Conservation (phyloP, 495 filamentous ascomycete genomes). For the Chaetomium fimeti region DNA sequence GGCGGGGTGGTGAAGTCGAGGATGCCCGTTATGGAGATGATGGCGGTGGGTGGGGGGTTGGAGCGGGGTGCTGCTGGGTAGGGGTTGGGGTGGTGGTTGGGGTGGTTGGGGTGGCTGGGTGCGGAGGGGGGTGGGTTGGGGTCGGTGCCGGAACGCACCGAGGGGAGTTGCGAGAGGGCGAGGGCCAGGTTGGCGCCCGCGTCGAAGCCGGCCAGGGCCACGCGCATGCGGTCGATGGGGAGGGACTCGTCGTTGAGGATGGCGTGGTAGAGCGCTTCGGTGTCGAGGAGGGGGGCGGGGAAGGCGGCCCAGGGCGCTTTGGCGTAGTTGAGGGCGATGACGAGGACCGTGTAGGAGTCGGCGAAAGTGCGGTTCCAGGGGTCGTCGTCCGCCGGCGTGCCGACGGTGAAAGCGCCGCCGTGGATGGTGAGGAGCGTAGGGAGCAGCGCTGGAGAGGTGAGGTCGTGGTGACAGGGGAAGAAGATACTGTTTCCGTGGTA, state of each 20-base stretch:
- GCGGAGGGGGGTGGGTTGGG: constrained; percentile 13
- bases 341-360: constrained; percentile 33
- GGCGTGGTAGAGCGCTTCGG: constrained; percentile 38
- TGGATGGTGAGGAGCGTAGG: constrained; percentile 41
- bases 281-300: constrained; percentile 36
- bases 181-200: constrained; percentile 35
- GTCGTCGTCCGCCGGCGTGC: constrained; percentile 37
- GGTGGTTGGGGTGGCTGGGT: neutral
- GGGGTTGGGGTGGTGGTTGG: constrained; percentile 13
- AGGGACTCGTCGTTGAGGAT: constrained; percentile 38
- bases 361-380: constrained; percentile 41
- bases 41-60: constrained; percentile 31
- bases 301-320: constrained; percentile 39
- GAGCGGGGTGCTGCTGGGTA: constrained; percentile 9
- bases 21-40: constrained; percentile 36
- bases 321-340: constrained; percentile 42
- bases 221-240: constrained; percentile 39
- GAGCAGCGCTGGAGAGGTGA: constrained; percentile 32
- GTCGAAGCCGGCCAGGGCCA: constrained; percentile 37
- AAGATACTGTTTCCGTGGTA: constrained; percentile 32
- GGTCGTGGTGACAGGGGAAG: constrained; percentile 41
- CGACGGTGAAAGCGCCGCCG: constrained; percentile 42
- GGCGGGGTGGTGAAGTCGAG: constrained; percentile 34
- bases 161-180: constrained; percentile 32
- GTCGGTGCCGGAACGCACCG: constrained; percentile 29